Base-by-base conservation (phyloP, 768 basidiomycete genomes). In the Boletus barrowsii region DNA sequence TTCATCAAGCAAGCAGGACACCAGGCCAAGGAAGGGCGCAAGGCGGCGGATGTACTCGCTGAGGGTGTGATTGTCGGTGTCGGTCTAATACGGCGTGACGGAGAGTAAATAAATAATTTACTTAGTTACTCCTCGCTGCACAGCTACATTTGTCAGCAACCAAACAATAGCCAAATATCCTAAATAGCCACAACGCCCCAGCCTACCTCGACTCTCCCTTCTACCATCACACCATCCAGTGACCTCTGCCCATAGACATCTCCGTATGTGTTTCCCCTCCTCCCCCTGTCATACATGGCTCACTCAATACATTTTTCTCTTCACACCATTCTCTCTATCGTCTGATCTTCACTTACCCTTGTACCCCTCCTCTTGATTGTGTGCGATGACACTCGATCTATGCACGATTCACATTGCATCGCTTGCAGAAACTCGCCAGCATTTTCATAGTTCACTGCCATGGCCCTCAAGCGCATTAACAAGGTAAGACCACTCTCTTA, bases 401-500 rank as follows among this genome's bases (percentile, higher is more conserved):
- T 9, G 39, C 26, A 30, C 56, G 67, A 71, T 66, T 47, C 49
- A 32, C 39, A 4, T 49, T n/a, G 24, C 48, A 47, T 22, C 22
- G 18, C 46, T 47, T n/a, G 41, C 54, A 54, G 52, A 70, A 58
- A 61, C 42, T 49, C 53, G 14, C 56, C 42, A 51, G 42, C 7
- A 56, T 54, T 46, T 53, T 54, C 39, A 22, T 44, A 40, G 57
- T 47, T 41, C 47, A 50, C 8, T 44, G 41, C 64, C 65, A 98
- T 98, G 96, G 94, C 96, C 68, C 83, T 97, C 63, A 97, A 96
- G 83, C 96, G 96, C 83, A 98, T 98, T 79, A 96, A 96, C 88
- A 98, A 97, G 90, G 94, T 92, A 57, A 41, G 73, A 53, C 46
- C 51, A 9, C 24, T 41, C 51, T 43, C 17, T 15, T 0, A 2